Conservation (phyloP, 345 rosid species). For the Gossypium raimondii region DNA sequence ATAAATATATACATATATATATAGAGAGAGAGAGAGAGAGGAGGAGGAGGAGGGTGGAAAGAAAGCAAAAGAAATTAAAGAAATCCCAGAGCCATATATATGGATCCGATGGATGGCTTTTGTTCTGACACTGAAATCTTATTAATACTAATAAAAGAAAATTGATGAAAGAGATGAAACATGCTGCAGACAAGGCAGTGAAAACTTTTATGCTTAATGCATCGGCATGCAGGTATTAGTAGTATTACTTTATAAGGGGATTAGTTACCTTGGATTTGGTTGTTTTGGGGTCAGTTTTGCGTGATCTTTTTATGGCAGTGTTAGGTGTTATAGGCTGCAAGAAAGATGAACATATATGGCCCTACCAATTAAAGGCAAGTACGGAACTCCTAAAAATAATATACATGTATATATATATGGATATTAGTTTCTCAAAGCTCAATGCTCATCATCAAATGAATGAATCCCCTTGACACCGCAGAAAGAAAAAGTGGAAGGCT, state of each 20-base stretch:
- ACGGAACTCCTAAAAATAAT: not conserved
- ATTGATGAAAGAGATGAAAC: not conserved
- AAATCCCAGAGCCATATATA: not conserved
- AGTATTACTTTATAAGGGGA: constrained; percentile 11
- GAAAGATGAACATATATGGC: constrained; percentile 2
- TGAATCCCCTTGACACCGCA: not conserved
- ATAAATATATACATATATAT: not conserved
- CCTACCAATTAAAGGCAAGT: constrained; percentile 7
- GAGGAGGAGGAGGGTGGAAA: not conserved
- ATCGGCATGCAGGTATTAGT: not conserved
- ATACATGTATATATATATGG: not conserved
- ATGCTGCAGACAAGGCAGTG: not conserved
- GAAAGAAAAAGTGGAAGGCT: constrained; percentile 2
- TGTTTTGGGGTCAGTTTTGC: constrained; percentile 22
- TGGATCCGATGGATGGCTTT: constrained; percentile 11
- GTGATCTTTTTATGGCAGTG: constrained; percentile 32
- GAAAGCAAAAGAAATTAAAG: constrained; percentile 10
- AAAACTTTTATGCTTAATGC: not conserved
- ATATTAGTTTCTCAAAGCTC: not conserved
- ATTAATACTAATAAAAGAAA: not conserved
- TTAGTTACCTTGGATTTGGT: constrained; percentile 20
- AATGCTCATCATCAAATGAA: not conserved
- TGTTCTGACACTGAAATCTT: constrained; percentile 8
- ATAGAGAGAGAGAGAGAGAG: not conserved
- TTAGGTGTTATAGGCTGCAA: constrained; percentile 26